A percentile compares a stretch with the other conserved stretches of the same genome.
Evolutionary conservation across 2,329 filamentous ascomycete species (phyloP).

Genomic region (Blastomyces percursus): DNA sequence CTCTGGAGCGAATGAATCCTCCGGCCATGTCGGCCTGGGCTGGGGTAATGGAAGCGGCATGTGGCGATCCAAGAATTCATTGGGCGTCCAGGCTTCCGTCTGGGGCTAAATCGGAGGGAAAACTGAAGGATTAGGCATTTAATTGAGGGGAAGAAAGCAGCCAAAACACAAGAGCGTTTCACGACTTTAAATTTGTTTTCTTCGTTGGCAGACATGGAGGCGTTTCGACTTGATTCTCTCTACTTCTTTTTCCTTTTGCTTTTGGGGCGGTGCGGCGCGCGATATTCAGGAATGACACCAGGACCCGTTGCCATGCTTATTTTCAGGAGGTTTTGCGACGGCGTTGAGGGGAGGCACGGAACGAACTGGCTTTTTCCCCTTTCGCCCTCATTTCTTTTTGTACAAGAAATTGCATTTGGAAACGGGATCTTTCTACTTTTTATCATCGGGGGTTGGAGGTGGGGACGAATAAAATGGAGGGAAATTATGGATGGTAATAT

Average conservation of each 20-base stretch:
- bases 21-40: conserved; percentile 41
- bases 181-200: background rate
- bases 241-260: background rate
- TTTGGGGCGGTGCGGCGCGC: background rate
- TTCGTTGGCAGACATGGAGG: background rate
- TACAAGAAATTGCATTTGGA: conserved; percentile 1
- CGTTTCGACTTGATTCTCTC: conserved; percentile 1
- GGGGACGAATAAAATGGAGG: background rate
- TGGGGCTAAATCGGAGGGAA: conserved; percentile 56
- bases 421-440: background rate
- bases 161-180: background rate
- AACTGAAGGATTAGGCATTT: background rate
- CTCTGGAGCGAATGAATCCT: conserved; percentile 31
- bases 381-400: conserved; percentile 7
- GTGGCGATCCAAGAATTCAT: conserved; percentile 71
- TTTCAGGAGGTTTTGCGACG: background rate
- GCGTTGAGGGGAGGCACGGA: conserved; percentile 5
- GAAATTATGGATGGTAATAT: conserved; percentile 11
- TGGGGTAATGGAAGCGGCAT: conserved; percentile 75
- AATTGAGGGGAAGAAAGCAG: background rate
- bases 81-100: conserved; percentile 83
- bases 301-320: background rate
- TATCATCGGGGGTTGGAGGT: conserved; percentile 13
- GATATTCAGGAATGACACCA: background rate
- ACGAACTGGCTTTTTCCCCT: conserved; percentile 1